Conservation (phyloP, 169 alveolate genomes). For the Plasmodium gallinaceum region DNA sequence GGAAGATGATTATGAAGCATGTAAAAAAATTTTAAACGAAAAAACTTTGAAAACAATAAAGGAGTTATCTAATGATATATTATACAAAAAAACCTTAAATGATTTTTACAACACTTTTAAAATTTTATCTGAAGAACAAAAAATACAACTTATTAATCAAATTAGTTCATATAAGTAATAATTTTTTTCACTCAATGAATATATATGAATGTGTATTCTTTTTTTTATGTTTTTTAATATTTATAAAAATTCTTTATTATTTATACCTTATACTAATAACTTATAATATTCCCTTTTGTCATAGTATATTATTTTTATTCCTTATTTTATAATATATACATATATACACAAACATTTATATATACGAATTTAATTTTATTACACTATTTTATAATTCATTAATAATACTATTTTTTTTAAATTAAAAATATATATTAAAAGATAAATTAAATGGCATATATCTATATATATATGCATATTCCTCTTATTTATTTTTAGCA, state of each 20-base stretch:
- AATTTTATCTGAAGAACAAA: constrained; percentile 22
- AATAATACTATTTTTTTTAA: background rate
- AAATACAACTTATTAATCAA: constrained; percentile 42
- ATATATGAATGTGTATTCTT: background rate
- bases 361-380: background rate
- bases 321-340: background rate
- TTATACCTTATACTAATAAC: background rate
- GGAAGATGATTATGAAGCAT: constrained; percentile 53
- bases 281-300: background rate
- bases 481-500: background rate
- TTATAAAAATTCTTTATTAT: background rate
- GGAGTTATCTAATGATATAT: constrained; percentile 9
- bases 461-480: background rate
- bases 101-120: constrained; percentile 34
- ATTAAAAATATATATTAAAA: background rate
- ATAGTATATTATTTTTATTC: background rate
- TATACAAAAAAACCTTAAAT: constrained; percentile 21
- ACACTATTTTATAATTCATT: constrained; percentile 2
- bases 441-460: background rate
- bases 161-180: constrained; percentile 26
- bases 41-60: constrained; percentile 26
- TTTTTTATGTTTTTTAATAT: background rate
- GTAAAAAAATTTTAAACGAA: constrained; percentile 50
- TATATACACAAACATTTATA: background rate
- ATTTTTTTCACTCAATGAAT: background rate